These are phyloP conservation scores for Gymnopilus junonius DNA, from an alignment of 768 basidiomycete genomes.

Conservation along the genomic window DNA sequence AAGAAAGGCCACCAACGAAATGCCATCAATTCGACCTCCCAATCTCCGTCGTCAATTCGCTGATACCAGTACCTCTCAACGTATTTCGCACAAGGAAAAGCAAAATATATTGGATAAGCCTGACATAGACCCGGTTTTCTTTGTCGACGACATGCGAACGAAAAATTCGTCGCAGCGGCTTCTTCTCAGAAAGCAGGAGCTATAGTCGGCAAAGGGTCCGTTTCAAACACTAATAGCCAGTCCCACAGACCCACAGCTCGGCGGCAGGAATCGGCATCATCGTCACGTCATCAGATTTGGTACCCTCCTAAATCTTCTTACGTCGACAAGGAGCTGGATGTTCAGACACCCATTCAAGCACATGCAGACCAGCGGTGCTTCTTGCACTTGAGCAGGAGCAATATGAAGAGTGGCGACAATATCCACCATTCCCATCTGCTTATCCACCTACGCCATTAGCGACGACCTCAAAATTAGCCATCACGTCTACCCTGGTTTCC, in stretches of 20 bases:
- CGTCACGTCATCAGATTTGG: constrained; percentile 54
- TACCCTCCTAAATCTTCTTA: constrained; percentile 58
- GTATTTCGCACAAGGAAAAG: background rate
- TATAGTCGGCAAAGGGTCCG: background rate
- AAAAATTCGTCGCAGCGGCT: background rate
- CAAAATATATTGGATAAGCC: background rate
- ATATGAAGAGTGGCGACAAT: constrained; percentile 73
- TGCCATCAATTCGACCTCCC: background rate
- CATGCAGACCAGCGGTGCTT: constrained; percentile 13
- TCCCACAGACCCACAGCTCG: background rate
- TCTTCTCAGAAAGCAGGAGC: background rate
- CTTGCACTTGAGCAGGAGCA: constrained; percentile 31
- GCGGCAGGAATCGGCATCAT: background rate
- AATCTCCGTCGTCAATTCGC: constrained; percentile 10
- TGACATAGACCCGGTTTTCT: constrained; percentile 15
- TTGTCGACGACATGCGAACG: background rate
- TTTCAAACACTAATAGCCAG: background rate
- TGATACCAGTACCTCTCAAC: background rate
- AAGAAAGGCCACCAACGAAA: background rate
- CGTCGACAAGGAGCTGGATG: constrained; percentile 34
- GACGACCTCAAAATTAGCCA: constrained; percentile 31
- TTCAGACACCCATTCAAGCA: constrained; percentile 10
- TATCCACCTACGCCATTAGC: constrained; percentile 74
- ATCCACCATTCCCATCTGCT: constrained; percentile 77
- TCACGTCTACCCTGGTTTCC: constrained; percentile 28